Evolutionary conservation across 164 flowering plant species (phyloP).

Genomic region (Berberis vulgaris): DNA sequence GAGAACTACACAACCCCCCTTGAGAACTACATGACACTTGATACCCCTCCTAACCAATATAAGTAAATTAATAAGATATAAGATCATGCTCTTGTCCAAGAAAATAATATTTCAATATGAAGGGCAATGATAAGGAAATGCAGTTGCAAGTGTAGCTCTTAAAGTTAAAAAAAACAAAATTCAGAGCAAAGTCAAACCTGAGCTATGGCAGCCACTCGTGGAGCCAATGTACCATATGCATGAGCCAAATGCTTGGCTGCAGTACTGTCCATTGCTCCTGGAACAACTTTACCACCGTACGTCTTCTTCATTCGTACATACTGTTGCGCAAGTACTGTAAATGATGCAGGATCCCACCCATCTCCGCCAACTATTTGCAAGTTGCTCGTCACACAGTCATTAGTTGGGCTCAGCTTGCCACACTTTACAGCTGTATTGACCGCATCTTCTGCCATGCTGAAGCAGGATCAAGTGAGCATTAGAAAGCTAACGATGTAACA

Average conservation of each 20-base stretch:
- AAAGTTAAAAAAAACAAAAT: not conserved
- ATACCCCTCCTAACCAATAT: too few relatives aligned
- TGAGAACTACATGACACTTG: too few relatives aligned
- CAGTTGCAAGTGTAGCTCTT: not conserved
- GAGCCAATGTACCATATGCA: slow-evolving; percentile 85
- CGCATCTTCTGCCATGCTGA: slow-evolving; percentile 99
- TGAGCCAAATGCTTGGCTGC: slow-evolving; percentile 89
- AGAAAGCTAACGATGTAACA: not conserved
- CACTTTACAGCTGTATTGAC: slow-evolving; percentile 82
- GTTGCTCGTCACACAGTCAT: slow-evolving; percentile 47
- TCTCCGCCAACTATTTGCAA: slow-evolving; percentile 73
- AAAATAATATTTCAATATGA: not conserved
- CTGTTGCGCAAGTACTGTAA: slow-evolving; percentile 85
- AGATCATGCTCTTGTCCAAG: too few relatives aligned
- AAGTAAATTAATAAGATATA: too few relatives aligned
- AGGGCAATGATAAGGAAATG: not conserved
- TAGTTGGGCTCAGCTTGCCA: slow-evolving; percentile 67
- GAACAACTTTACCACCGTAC: slow-evolving; percentile 73
- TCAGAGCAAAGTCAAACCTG: slow-evolving; percentile 50
- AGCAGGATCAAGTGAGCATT: slow-evolving; percentile 16
- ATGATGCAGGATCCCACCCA: slow-evolving; percentile 88
- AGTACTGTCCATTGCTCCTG: slow-evolving; percentile 94
- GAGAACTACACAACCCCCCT: too few relatives aligned
- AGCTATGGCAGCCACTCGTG: slow-evolving; percentile 78
- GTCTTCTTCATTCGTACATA: slow-evolving; percentile 81